Evolutionary conservation across 805 yeast genomes (phyloP), one percentile per base, ranked within the genome.

Genomic region (Ogataea paraovalis): DNA sequence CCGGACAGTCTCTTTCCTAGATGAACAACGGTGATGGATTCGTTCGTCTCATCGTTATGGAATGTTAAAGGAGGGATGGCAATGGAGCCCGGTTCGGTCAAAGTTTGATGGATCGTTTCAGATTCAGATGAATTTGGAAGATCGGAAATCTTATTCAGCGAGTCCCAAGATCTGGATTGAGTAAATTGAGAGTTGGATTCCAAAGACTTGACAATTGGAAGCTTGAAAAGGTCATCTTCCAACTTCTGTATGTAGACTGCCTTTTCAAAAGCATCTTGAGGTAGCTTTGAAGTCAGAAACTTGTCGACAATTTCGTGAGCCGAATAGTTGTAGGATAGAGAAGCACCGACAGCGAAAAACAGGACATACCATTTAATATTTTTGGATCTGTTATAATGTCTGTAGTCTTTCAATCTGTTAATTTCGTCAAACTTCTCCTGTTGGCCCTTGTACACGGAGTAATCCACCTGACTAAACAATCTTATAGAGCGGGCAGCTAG

Each of bases 1-100:
- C 97, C 97, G 39, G 92, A 82, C 19, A 90, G 65, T 51, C 76
- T 77, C 59, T 83, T 80, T 0, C 97, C 97, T 44, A 85, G 73
- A 61, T 88, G 95, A 22, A 87, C 72, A 5, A 89, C 74, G 0
- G 88, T 76, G 1, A 86, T 73, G 0, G 84, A 75, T 54, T 86
- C 85, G 44, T 75, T 73, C 0, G 78, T 75, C 13, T 69, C 64
- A 2, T 74, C 69, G 49, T 84, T 79, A 53, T 78, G 78, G 57
- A 85, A 87, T 13, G 86, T 73, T 22, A 81, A 69, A 1, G 96
- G 96, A 41, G 83, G 76, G 36, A 88, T 76, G 1, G 87, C 78
- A 48, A 92, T 76, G 0, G 90, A 94, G 7, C 96, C 97, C 0
- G 95, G 90, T 2, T 74, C 76, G 2, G 79, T 68, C 41, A 90